Conservation (phyloP, 441 rosid species). For the Isatis lusitanica region DNA sequence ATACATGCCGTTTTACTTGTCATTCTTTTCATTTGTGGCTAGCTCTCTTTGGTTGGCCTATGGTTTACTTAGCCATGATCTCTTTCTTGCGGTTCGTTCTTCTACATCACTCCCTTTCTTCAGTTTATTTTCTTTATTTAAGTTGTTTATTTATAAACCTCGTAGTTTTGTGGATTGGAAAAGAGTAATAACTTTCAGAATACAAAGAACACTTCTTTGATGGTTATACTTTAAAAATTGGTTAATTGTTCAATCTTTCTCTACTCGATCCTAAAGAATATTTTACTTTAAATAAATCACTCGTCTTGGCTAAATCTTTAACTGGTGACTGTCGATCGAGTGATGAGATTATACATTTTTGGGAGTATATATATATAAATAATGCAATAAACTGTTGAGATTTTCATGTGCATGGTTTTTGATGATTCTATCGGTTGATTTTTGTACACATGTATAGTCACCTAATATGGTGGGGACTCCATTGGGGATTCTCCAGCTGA, state of each 20-base stretch:
- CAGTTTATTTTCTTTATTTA: neutral
- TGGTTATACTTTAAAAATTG: neutral
- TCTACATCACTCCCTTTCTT: neutral
- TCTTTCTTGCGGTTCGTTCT: constrained; percentile 65
- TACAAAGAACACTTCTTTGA: neutral
- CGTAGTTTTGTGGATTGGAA: neutral
- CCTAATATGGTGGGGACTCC: constrained; percentile 77
- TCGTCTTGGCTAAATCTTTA: neutral
- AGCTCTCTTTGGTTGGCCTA: constrained; percentile 72
- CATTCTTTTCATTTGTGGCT: constrained; percentile 73
- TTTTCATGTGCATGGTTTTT: neutral
- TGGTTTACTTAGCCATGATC: constrained; percentile 73
- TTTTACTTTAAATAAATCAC: neutral
- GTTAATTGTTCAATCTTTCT: neutral
- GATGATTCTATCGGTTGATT: neutral
- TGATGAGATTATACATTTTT: neutral
- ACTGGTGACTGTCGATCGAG: neutral
- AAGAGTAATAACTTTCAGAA: neutral
- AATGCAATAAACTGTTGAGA: neutral
- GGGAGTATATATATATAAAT: neutral
- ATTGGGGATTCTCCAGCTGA: constrained; percentile 67
- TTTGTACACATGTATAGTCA: constrained; percentile 40
- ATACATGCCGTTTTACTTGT: constrained; percentile 85
- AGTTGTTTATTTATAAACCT: neutral
- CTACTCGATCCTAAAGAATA: neutral